Evolutionary conservation across 129 eudicot genomes (phyloP).

Genomic region (Arctium minus): DNA sequence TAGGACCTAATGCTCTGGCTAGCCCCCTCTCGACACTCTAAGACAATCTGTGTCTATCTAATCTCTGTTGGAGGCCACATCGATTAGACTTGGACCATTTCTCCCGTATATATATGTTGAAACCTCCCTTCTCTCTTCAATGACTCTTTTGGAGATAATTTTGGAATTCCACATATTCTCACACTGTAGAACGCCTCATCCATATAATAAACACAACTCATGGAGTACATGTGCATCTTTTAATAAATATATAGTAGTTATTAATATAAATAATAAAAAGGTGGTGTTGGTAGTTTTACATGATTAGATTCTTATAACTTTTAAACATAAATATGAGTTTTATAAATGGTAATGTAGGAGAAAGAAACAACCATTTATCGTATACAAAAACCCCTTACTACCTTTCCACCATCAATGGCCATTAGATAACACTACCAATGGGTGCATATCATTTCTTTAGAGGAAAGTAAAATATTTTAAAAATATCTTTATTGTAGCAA

Average conservation of each 20-base stretch:
- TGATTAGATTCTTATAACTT: slow-evolving; percentile 29
- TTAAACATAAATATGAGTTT: slow-evolving; percentile 3
- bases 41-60: too few relatives aligned
- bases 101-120: too few relatives aligned
- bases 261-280: slow-evolving; percentile 8
- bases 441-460: slow-evolving; percentile 4
- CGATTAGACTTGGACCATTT: too few relatives aligned
- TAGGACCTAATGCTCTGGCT: too few relatives aligned
- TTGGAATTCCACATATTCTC: too few relatives aligned
- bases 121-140: too few relatives aligned
- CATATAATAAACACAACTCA: neutral
- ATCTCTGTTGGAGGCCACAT: too few relatives aligned
- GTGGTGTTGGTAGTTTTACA: slow-evolving; percentile 10
- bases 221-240: neutral
- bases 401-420: neutral
- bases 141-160: too few relatives aligned
- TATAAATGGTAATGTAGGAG: slow-evolving; percentile 21
- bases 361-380: slow-evolving; percentile 29
- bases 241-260: neutral
- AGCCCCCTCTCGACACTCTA: too few relatives aligned
- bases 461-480: neutral
- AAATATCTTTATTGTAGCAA: neutral
- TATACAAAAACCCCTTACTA: slow-evolving; percentile 17
- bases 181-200: neutral
- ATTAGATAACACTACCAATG: neutral